phyloP scores from a whole-genome alignment of 2,329 filamentous ascomycete genomes.

The Lasiodiplodia citricola region DNA sequence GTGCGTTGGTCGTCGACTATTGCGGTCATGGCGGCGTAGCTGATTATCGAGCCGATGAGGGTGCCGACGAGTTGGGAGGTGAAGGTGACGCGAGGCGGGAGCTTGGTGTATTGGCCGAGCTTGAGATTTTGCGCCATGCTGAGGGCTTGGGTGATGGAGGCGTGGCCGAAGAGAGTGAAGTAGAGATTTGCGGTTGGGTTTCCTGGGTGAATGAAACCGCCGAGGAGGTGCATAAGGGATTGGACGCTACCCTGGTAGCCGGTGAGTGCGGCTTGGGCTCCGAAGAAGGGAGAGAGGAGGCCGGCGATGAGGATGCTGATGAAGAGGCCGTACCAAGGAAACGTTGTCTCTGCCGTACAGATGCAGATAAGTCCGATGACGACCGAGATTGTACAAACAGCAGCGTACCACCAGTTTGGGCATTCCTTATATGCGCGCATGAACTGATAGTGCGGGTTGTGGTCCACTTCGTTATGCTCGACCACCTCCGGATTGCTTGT shows the following conservation, averaged over 20 bases:
- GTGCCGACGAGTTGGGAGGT: conserved; percentile 69
- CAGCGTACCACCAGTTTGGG: conserved; percentile 38
- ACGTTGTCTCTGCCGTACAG: conserved; percentile 36
- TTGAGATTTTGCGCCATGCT: conserved; percentile 39
- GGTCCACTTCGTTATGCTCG: conserved; percentile 29
- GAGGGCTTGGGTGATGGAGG: conserved; percentile 37
- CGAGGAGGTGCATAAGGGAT: conserved; percentile 30
- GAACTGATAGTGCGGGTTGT: conserved; percentile 41
- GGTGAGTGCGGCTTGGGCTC: conserved; percentile 34
- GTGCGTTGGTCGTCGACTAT: conserved; percentile 49
- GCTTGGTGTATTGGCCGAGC: conserved; percentile 58
- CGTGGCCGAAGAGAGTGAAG: conserved; percentile 48
- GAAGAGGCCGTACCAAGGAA: conserved; percentile 42
- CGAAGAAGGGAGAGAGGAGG: conserved; percentile 36
- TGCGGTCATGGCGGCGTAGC: conserved; percentile 52
- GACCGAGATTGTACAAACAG: conserved; percentile 32
- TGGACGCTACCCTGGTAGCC: conserved; percentile 30
- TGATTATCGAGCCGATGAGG: conserved; percentile 68
- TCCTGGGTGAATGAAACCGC: conserved; percentile 34
- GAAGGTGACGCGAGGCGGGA: conserved; percentile 71
- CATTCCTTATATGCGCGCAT: conserved; percentile 39
- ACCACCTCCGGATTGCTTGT: conserved; percentile 30
- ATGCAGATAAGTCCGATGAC: conserved; percentile 35
- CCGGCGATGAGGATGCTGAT: conserved; percentile 33
- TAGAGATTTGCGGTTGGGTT: conserved; percentile 43